Evolutionary conservation across 441 rosid species (phyloP), one percentile per base, ranked within the genome.

Genomic region (Cnidoscolus chayamansa): DNA sequence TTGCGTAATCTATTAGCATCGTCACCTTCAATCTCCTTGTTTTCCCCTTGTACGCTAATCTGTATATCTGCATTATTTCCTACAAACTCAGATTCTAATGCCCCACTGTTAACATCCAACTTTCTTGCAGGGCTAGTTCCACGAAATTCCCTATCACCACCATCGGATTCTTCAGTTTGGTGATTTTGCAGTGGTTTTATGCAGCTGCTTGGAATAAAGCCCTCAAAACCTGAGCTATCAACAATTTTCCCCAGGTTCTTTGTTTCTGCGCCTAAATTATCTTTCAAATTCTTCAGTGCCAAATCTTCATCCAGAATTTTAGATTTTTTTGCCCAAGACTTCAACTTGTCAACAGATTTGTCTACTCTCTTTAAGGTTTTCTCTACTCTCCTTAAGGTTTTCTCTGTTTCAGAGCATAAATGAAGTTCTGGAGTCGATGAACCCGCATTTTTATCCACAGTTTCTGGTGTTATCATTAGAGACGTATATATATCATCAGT

Each of bases 401-500:
- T 54, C 17, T 49, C 50, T 19, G 35, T 35, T 68, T 45, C 57
- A 37, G 61, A 25, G 15, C 67, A 63, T 63, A 54, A 65, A 47
- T 2, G 10, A 32, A 13, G 32, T 19, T 58, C 45, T 35, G 49
- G 54, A 54, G 67, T 56, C 32, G 4, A 47, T 31, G 10, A 7
- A 31, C 10, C 72, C 56, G 20, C 20, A 43, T 67, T 72, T 31
- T 16, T 4, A 20, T 51, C 50, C 67, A 50, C 67, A 17, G 10
- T 45, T 65, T 64, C 58, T 12, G 31, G 43, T 43, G 35, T 64
- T 65, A 45, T 73, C 4, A 31, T 40, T 17, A 57, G 73, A 72
- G 69, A 50, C 71, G 76, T 81, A 3, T 61, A 48, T 68, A 66
- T 31, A 65, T 57, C 64, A 60, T 75, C 68, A 16, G 10, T 30